Evolutionary conservation across 441 rosid species (phyloP), one percentile per base, ranked within the genome.

Genomic region (Arabidopsis lyrata): DNA sequence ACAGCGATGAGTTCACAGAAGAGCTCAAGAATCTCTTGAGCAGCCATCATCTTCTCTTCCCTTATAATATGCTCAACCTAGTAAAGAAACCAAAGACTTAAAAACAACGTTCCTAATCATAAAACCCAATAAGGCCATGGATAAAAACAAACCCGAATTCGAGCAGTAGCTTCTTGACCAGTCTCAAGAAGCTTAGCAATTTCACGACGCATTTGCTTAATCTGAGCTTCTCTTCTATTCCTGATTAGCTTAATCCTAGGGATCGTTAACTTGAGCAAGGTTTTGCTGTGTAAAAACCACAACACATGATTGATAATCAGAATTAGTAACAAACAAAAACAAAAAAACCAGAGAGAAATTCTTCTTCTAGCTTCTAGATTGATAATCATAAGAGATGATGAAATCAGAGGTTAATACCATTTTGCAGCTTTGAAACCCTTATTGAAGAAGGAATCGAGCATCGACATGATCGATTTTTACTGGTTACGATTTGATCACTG

Each of bases 121-220:
- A 20, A 64, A 48, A 8, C n/a, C 34, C 12, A 8, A 16, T 0
- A 41, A 67, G 1, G 3, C 36, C 38, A 59, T 42, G 50, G 12
- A 50, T 50, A 3, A 42, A 39, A 5, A 38, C 35, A 66, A 82
- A 93, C 98, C 86, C 99, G 88, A 78, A 95, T 95, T 15, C 98
- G 91, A 79, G 98, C 98, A 36, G 98, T 95, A 59, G 99, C 97
- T 83, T 95, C 99, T 85, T 95, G 99, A 65, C 98, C 98, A 60
- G 93, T 88, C 85, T 90, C 92, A 13, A 95, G 97, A 76, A 93
- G 97, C 83, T 91, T 93, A 41, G 96, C 94, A 68, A 93, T 90
- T 76, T 95, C 97, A 3, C 90, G 87, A 14, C 92, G 97, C 99
- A 93, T 91, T 74, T 93, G 91, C 83, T 83, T 93, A 14, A 91